A percentile compares a stretch with the other conserved stretches of the same genome.
Evolutionary conservation across 2,329 filamentous ascomycete genomes (phyloP).

Genomic region (Fusarium brevicatenulatum): DNA sequence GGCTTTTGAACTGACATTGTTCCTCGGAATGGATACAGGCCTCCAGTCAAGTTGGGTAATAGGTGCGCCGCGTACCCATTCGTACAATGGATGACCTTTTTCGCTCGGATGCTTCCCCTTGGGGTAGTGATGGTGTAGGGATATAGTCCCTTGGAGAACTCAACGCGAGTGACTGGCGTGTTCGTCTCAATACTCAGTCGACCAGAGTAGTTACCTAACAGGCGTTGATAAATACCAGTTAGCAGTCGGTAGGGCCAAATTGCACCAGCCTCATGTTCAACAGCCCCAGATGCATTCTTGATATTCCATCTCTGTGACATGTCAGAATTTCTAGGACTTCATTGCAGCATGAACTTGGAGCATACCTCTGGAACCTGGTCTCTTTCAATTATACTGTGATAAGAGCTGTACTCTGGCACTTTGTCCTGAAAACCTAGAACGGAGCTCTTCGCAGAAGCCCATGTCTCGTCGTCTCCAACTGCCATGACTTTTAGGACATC

Average conservation of each 20-base stretch:
- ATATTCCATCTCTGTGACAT: conserved; percentile 38
- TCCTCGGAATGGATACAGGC: conserved; percentile 55
- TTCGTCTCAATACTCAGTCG: conserved; percentile 51
- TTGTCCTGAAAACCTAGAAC: background rate
- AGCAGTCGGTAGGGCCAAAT: conserved; percentile 62
- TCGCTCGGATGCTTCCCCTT: conserved; percentile 56
- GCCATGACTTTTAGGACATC: conserved; percentile 10
- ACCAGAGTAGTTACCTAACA: conserved; percentile 47
- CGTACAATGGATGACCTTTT: conserved; percentile 65
- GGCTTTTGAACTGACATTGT: conserved; percentile 61
- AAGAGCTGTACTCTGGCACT: background rate
- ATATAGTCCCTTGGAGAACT: background rate
- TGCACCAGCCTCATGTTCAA: conserved; percentile 56
- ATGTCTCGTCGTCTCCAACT: conserved; percentile 2
- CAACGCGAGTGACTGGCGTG: conserved; percentile 43
- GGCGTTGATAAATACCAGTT: conserved; percentile 51
- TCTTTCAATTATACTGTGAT: background rate
- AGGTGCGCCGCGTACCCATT: conserved; percentile 63
- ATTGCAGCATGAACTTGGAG: no score
- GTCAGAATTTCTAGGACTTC: background rate
- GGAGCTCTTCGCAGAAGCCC: background rate
- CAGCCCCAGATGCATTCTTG: conserved; percentile 46
- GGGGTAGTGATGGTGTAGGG: conserved; percentile 56
- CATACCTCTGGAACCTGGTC: background rate
- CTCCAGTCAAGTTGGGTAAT: conserved; percentile 57